These are phyloP conservation scores for Phytopythium vexans DNA, from an alignment of 352 stramenopile species.

Conservation along the genomic window DNA sequence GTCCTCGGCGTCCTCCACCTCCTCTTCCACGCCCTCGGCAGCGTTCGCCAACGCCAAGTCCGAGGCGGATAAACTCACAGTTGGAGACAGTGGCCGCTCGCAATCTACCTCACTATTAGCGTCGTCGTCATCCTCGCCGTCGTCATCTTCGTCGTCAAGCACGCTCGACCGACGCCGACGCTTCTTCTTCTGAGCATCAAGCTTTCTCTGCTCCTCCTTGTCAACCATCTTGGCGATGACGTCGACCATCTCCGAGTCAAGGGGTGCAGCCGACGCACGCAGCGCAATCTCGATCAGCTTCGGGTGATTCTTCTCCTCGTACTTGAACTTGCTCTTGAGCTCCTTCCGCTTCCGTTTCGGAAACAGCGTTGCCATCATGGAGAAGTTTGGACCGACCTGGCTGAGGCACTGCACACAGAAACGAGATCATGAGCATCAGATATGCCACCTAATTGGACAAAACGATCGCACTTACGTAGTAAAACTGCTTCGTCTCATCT, in stretches of 20 bases:
- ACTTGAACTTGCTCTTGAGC: slow-evolving; percentile 88
- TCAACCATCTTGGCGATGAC: slow-evolving; percentile 79
- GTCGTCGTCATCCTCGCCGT: not conserved
- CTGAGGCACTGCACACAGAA: slow-evolving; percentile 48
- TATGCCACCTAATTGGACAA: not conserved
- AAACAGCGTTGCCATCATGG: slow-evolving; percentile 85
- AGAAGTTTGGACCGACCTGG: slow-evolving; percentile 83
- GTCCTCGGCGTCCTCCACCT: slow-evolving; percentile 41
- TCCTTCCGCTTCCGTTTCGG: slow-evolving; percentile 78
- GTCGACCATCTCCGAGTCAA: slow-evolving; percentile 81
- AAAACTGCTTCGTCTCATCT: slow-evolving; percentile 87
- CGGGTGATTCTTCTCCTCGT: slow-evolving; percentile 77
- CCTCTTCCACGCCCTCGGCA: slow-evolving; percentile 27
- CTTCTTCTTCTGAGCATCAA: slow-evolving; percentile 38
- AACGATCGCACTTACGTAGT: slow-evolving; percentile 48
- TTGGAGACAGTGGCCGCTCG: not conserved
- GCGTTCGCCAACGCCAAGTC: slow-evolving; percentile 18
- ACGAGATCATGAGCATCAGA: not conserved
- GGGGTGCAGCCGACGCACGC: slow-evolving; percentile 56
- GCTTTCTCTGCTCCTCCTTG: slow-evolving; percentile 60
- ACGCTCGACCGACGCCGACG: slow-evolving; percentile 10
- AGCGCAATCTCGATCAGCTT: slow-evolving; percentile 79
- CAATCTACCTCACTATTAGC: not conserved
- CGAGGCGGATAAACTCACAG: slow-evolving; percentile 9
- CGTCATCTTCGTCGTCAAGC: slow-evolving; percentile 1